Evolutionary conservation across 192 early-diverging fungal genomes (phyloP), one percentile per base, ranked within the genome.

Genomic region (Coemansia sp.): DNA sequence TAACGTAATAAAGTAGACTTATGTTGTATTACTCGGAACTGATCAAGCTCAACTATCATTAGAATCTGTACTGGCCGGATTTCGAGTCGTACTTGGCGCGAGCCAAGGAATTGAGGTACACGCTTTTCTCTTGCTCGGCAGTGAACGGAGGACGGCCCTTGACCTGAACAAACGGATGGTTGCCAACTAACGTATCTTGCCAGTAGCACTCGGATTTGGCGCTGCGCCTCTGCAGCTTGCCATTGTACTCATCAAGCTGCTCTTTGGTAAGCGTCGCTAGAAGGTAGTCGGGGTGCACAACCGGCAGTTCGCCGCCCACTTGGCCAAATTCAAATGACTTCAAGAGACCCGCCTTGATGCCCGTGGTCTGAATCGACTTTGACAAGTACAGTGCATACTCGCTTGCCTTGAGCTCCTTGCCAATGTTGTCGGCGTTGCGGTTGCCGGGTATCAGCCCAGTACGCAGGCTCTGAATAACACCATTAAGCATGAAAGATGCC

Each of bases 401-500:
- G 65, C 82, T 95, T 94, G n/a, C n/a, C n/a, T n/a, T n/a, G n/a
- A n/a, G n/a, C n/a, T n/a, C n/a, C n/a, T n/a, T n/a, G n/a, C n/a
- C n/a, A n/a, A n/a, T n/a, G n/a, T n/a, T n/a, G n/a, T n/a, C n/a
- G n/a, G n/a, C n/a, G n/a, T n/a, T n/a, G n/a, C n/a, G n/a, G n/a
- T 97, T 97, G 39, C 95, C 95, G 3, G 95, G 95, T 40, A 95
- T 83, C 26, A 94, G 79, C 62, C 95, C 93, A 23, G 90, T 91
- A 51, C 90, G 86, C 42, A 97, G 82, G 24, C 80, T 72, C 71
- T 97, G 93, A 50, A 97, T 70, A n/a, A 91, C 85, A 60, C 94
- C 94, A 85, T 95, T 95, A 70, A 93, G 86, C 95, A 97, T 97
- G 92, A 94, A 97, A 13, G 90, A 90, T 39, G 95, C 90, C 35